Conservation (phyloP, 2,329 filamentous ascomycete genomes). For the Neopestalotiopsis clavispora region DNA sequence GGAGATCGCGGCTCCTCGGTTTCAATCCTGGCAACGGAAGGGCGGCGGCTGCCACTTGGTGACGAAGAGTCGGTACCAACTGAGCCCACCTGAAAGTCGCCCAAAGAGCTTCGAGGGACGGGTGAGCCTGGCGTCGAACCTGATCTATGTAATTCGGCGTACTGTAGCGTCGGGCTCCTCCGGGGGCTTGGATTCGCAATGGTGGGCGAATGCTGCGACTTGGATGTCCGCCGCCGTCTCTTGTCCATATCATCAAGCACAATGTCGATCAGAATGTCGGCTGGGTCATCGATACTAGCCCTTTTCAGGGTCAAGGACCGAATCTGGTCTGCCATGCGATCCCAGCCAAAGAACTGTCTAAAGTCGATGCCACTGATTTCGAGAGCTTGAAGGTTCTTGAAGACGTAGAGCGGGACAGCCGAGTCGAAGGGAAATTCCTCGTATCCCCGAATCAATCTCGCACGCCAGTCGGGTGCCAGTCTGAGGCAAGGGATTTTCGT, state of each 20-base stretch:
- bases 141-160: slow-evolving; percentile 70
- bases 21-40: slow-evolving; percentile 52
- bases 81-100: slow-evolving; percentile 64
- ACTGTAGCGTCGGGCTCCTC: slow-evolving; percentile 66
- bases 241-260: slow-evolving; percentile 97
- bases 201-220: slow-evolving; percentile 80
- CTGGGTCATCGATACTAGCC: slow-evolving; percentile 85
- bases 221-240: slow-evolving; percentile 84
- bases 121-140: slow-evolving; percentile 71
- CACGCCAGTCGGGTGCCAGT: slow-evolving; percentile 90
- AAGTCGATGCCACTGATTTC: slow-evolving; percentile 97
- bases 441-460: slow-evolving; percentile 87
- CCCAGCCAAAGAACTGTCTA: slow-evolving; percentile 96
- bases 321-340: slow-evolving; percentile 88
- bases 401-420: slow-evolving; percentile 92
- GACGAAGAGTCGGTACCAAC: slow-evolving; percentile 51
- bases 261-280: slow-evolving; percentile 88
- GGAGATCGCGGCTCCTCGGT: slow-evolving; percentile 52
- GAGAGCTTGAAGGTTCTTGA: slow-evolving; percentile 94
- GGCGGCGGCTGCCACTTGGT: slow-evolving; percentile 42
- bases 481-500: slow-evolving; percentile 95
- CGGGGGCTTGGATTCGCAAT: slow-evolving; percentile 66
- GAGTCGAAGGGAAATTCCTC: slow-evolving; percentile 99
- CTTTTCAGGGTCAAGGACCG: slow-evolving; percentile 88
- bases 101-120: slow-evolving; percentile 50